phyloP scores from a whole-genome alignment of 495 filamentous ascomycete species.

The Pyronema domesticum region DNA sequence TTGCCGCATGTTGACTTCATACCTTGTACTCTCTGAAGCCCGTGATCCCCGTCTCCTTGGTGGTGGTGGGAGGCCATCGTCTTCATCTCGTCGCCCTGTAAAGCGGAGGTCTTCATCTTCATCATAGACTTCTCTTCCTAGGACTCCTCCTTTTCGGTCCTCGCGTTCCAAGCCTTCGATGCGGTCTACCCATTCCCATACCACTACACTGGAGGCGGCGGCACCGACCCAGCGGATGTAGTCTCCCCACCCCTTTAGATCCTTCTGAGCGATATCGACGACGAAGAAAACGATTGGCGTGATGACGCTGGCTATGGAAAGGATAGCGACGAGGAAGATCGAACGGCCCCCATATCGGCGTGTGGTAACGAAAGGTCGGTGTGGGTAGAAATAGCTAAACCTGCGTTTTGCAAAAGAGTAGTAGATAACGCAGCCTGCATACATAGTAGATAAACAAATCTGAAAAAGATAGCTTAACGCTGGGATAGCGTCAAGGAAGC shows the following conservation, averaged over 20 bases:
- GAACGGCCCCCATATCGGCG: constrained; percentile 50
- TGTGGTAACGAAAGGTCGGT: constrained; percentile 26
- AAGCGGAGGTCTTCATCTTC: constrained; percentile 48
- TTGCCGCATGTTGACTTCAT: constrained; percentile 6
- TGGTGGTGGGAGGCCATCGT: background rate
- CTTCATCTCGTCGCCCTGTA: background rate
- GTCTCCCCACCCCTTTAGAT: constrained; percentile 86
- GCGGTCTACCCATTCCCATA: constrained; percentile 99
- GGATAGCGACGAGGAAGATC: constrained; percentile 63
- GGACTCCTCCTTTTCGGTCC: constrained; percentile 86
- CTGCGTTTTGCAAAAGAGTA: constrained; percentile 82
- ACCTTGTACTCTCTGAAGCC: background rate
- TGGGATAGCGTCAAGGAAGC: constrained; percentile 75
- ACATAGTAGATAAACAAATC: constrained; percentile 69
- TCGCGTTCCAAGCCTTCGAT: constrained; percentile 92
- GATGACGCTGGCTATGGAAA: constrained; percentile 63
- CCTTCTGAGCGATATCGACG: constrained; percentile 71
- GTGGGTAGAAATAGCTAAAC: constrained; percentile 81
- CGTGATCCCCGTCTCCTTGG: background rate
- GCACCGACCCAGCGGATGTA: constrained; percentile 97
- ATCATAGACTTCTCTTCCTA: constrained; percentile 88
- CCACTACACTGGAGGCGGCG: constrained; percentile 84
- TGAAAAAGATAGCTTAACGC: constrained; percentile 90
- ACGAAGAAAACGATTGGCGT: constrained; percentile 94
- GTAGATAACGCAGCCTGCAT: constrained; percentile 91